Evolutionary conservation across 176 grass and related monocot species (phyloP), one percentile per base, ranked within the genome.

Genomic region (Ampelocalamus luodianensis): DNA sequence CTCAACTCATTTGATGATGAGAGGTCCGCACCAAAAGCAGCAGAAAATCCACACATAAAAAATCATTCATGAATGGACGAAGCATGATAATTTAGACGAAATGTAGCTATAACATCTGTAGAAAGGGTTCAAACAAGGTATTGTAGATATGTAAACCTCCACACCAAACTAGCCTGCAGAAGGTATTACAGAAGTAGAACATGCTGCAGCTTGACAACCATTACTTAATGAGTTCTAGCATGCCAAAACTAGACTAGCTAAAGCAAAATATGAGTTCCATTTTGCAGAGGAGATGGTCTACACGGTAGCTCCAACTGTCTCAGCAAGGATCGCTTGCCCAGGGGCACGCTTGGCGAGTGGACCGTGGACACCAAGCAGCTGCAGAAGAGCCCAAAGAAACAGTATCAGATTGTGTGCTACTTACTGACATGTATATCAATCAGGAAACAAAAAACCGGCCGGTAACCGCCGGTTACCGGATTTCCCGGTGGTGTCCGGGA

Each of bases 281-380:
- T 76, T n/a, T 55, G 71, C 22, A 20, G 54, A 67, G 13, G 65
- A 54, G 38, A 73, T 80, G 48, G 7, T 55, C 45, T 70, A 59
- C 0, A 40, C 49, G 8, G 69, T 50, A 9, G 16, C 64, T 70
- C 69, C 3, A 71, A 77, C n/a, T 22, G 15, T 56, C 26, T 81
- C 79, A 15, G 53, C 86, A 5, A 82, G 53, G 43, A 82, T 42
- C 4, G 22, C 72, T 11, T 77, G 58, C 29, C 64, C 40, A 32
- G 86, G 86, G 42, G 64, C 16, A 12, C 64, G 63, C 29, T 77
- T 40, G 2, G 63, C 8, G 20, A 82, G 66, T 10, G 63, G 63
- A 10, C 72, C 79, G 0, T 88, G 86, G 54, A 77, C 72, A 77
- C 79, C 86, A 9, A 43, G 51, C 13, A 82, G 39, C 85, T 76